Percentiles rank a stretch among this genome's conserved stretches.
Evolutionary conservation across 768 basidiomycete genomes (phyloP).

Genomic region (Calocera viscosa): DNA sequence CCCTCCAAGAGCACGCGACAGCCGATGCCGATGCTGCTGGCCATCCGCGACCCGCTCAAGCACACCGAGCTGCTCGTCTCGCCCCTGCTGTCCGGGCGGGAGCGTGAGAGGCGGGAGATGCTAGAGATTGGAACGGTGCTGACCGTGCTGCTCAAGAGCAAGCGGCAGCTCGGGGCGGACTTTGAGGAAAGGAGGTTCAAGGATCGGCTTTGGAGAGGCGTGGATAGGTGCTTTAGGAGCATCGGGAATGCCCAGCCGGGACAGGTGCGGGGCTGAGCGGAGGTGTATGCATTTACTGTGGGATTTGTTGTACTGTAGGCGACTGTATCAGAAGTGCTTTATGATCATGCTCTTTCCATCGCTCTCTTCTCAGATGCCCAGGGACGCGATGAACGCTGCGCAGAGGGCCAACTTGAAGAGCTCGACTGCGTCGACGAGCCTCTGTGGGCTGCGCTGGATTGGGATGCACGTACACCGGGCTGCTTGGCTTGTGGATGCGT

Average conservation of each 20-base stretch:
- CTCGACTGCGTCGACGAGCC: too few relatives aligned
- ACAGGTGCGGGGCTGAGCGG: not conserved
- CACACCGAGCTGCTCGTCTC: not conserved
- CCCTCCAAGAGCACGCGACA: not conserved
- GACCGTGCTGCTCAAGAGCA: not conserved
- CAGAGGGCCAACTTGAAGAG: too few relatives aligned
- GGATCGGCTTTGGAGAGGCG: not conserved
- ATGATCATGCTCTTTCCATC: too few relatives aligned
- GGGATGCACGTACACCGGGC: too few relatives aligned
- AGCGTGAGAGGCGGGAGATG: not conserved
- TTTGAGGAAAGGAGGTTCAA: not conserved
- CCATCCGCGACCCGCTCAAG: not conserved
- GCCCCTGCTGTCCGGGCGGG: not conserved
- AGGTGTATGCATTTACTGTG: too few relatives aligned
- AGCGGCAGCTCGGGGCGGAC: not conserved
- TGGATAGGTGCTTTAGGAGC: not conserved
- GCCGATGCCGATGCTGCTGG: not conserved
- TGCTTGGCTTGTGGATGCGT: too few relatives aligned
- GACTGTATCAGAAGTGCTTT: too few relatives aligned
- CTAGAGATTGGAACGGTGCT: not conserved
- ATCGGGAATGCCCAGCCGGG: not conserved
- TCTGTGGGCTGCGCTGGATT: too few relatives aligned
- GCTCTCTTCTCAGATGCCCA: too few relatives aligned
- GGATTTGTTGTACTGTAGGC: too few relatives aligned
- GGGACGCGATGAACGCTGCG: too few relatives aligned